Evolutionary conservation across 768 basidiomycete species (phyloP), one percentile per base, ranked within the genome.

Genomic region (Termitomyces sp.): DNA sequence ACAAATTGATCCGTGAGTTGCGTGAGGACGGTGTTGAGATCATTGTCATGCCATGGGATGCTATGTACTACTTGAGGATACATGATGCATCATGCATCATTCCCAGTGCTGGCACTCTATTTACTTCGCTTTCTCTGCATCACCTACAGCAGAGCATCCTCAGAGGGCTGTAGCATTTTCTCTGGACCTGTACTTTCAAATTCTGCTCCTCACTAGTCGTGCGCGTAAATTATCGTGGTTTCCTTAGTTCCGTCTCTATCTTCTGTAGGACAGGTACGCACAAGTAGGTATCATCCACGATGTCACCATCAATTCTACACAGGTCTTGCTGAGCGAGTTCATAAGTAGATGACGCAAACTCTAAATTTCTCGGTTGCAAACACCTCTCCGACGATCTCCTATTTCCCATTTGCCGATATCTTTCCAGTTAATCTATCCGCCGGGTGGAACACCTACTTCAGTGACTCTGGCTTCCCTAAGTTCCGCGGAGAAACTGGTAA

Each of bases 401-500:
- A 89, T 72, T 74, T 67, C 55, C 88, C 89, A 22, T 79, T 83
- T 56, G 63, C 72, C 40, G 85, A 88, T 67, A 79, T 77, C 11
- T 70, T 82, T 53, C 66, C 76, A 47, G 68, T 80, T 1, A 73
- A 83, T 60, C 61, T 82, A 39, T 62, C 67, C 18, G 75, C 73
- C 25, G 88, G 88, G 63, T 92, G 90, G 90, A 83, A 83, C 64
- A 80, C 87, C 16, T 80, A 76, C 69, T 89, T 79, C 68, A 68
- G 72, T 2, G 46, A 40, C 39, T 79, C 83, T 12, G 84, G 82
- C 7, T 84, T 79, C 50, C 73, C 76, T 0, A 52, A 59, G 31
- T 54, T 68, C 12, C 63, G 41, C 22, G 81, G 80, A 15, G 66
- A 75, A 50, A 67, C 71, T 39, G 85, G 83, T 13, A 73, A 69